These are phyloP conservation scores for Hericium rajendrae DNA, from an alignment of 768 basidiomycete species.

Conservation along the genomic window DNA sequence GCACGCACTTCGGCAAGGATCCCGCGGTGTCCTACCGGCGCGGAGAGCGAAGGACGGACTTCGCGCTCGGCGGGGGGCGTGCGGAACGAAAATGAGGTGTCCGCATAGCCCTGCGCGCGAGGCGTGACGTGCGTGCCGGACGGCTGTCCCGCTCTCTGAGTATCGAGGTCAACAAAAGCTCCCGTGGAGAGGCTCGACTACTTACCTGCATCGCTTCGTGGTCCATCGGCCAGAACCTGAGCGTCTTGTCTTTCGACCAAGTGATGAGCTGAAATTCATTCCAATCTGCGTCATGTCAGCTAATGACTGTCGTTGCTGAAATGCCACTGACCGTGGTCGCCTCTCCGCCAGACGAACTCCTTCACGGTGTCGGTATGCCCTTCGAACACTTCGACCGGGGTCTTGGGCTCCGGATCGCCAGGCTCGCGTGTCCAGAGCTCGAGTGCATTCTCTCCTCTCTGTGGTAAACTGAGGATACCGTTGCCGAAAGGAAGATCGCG, in stretches of 20 bases:
- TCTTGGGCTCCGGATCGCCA: constrained; percentile 21
- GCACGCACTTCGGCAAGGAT: constrained; percentile 69
- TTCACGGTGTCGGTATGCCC: constrained; percentile 92
- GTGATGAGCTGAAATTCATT: constrained; percentile 58
- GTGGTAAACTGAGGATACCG: constrained; percentile 81
- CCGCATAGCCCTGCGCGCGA: constrained; percentile 11
- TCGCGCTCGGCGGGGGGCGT: constrained; percentile 33
- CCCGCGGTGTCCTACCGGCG: constrained; percentile 54
- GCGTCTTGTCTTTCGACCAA: constrained; percentile 84
- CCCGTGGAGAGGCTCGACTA: neutral
- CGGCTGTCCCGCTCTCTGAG: constrained; percentile 20
- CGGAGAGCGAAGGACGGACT: constrained; percentile 34
- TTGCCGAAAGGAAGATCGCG: constrained; percentile 86
- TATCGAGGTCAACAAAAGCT: neutral
- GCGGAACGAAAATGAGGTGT: constrained; percentile 40
- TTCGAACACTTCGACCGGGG: constrained; percentile 66
- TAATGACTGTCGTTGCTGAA: neutral
- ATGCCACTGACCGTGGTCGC: constrained; percentile 36
- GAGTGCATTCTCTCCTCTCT: constrained; percentile 73
- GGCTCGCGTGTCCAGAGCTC: constrained; percentile 64
- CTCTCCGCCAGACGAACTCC: constrained; percentile 93
- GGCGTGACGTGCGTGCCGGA: constrained; percentile 6
- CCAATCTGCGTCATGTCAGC: constrained; percentile 17
- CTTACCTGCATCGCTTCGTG: constrained; percentile 57
- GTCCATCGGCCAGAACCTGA: constrained; percentile 86